phyloP scores from a whole-genome alignment of 2,329 filamentous ascomycete species.

The Geoglossum cookeanum region DNA sequence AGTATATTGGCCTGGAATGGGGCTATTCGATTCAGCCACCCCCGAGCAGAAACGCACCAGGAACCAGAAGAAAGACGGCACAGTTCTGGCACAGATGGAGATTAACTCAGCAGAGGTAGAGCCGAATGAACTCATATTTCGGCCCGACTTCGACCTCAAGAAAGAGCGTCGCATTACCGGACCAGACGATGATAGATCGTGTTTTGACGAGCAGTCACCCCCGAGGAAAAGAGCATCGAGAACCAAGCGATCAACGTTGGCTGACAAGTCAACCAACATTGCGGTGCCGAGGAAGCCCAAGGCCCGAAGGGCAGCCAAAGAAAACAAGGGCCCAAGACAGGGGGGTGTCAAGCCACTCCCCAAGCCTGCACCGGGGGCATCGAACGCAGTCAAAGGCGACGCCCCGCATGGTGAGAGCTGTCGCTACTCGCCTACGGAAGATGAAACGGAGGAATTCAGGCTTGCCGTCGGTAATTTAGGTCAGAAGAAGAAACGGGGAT shows the following conservation, averaged over 20 bases:
- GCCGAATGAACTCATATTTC: slow-evolving; percentile 28
- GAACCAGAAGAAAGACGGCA: slow-evolving; percentile 31
- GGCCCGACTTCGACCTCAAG: slow-evolving; percentile 23
- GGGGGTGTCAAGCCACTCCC: not conserved
- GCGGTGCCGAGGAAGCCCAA: not conserved
- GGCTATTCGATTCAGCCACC: slow-evolving; percentile 31
- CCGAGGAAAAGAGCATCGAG: slow-evolving; percentile 8
- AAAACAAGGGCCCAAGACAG: not conserved
- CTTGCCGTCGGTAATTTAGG: slow-evolving; percentile 16
- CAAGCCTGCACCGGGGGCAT: not conserved
- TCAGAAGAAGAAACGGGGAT: slow-evolving; percentile 15
- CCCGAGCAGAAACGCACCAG: slow-evolving; percentile 28
- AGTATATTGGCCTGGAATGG: slow-evolving; percentile 30
- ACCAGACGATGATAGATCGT: not conserved
- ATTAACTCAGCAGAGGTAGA: slow-evolving; percentile 24
- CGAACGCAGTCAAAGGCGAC: not conserved
- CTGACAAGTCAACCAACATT: not conserved
- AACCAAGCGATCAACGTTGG: not conserved
- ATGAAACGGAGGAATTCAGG: slow-evolving; percentile 18
- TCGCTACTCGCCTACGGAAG: slow-evolving; percentile 11
- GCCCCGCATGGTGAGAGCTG: slow-evolving; percentile 1
- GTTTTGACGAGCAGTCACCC: slow-evolving; percentile 1
- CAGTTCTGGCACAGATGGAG: slow-evolving; percentile 27
- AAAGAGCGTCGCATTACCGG: slow-evolving; percentile 28
- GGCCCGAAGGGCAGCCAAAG: not conserved